Evolutionary conservation across 1,284 basidiomycete species (phyloP).

Genomic region (Ceratobasidium sp.): DNA sequence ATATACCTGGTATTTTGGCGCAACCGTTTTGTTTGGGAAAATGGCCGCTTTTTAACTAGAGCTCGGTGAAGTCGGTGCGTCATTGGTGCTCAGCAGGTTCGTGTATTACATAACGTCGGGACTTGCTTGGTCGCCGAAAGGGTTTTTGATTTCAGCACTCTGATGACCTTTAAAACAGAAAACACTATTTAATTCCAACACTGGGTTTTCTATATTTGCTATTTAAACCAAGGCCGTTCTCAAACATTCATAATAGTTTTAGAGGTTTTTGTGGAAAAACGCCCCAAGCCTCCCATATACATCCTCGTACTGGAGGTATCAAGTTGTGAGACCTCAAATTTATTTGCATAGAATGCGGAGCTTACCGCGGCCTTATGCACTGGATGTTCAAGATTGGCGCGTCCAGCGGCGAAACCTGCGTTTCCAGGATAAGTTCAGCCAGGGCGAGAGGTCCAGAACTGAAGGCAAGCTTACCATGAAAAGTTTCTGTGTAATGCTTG

Average conservation of each 20-base stretch:
- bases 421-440: too few relatives aligned
- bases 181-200: not conserved
- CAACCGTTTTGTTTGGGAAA: too few relatives aligned
- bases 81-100: not conserved
- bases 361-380: constrained; percentile 16
- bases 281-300: constrained; percentile 18
- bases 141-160: too few relatives aligned
- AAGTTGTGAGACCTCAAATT: not conserved
- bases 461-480: constrained; percentile 12
- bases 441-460: too few relatives aligned
- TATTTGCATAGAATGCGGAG: not conserved
- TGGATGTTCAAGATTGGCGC: constrained; percentile 11
- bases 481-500: constrained; percentile 26
- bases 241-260: not conserved
- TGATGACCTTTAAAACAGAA: too few relatives aligned
- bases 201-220: not conserved
- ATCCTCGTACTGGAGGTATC: constrained; percentile 27
- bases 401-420: constrained; percentile 16
- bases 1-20: too few relatives aligned
- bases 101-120: not conserved
- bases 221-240: too few relatives aligned
- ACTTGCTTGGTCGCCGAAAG: not conserved
- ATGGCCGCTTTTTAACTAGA: too few relatives aligned
- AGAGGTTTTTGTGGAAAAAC: constrained; percentile 37
- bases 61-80: not conserved